Evolutionary conservation across 129 eudicot species (phyloP), one percentile per base, ranked within the genome.

Genomic region (Chrysanthemum lavandulifolium): DNA sequence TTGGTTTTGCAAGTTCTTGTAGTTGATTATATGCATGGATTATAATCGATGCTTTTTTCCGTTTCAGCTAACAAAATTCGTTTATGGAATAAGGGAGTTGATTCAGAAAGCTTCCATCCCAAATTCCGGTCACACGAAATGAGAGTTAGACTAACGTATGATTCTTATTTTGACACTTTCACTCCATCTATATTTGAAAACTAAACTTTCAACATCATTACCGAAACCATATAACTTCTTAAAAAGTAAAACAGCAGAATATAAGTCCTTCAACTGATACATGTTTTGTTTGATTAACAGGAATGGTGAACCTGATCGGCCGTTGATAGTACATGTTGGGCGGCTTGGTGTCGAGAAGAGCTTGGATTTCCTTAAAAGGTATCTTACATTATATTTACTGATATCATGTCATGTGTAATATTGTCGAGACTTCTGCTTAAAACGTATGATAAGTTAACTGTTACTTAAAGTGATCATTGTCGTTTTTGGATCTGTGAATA

Each of bases 71-170:
- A 91, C 71, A 78, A 76, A 67, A 95, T 95, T 64, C 97, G 99
- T 19, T 85, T 91, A 61, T 95, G 99, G 99, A 95, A 95, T 70
- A 95, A 95, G 79, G 99, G 99, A 36, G 97, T 95, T 29, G 99
- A 95, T 78, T 95, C 99, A 25, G 99, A 95, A 53, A 95, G 99
- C 83, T 95, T 95, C 75, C 87, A 95, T 73, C 99, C 99, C 3
- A 75, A 76, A 25, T 95, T 79, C 71, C 89, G 92, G 43, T 90
- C 88, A 36, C 87, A 76, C 36, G 99, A 95, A 68, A 95, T 95
- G 99, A 82, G 99, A 80, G 19, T 91, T 76, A 82, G 85, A 72
- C 71, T 95, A 33, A 95, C 96, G 97, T 86, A 71, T 13, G 79
- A 58, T 25, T 66, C 45, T 25, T 65, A 54, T 64, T 68, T 72